Percentiles rank a stretch among this genome's conserved stretches.
Conservation (phyloP, 768 basidiomycete species). For the Ramaria rubella region DNA sequence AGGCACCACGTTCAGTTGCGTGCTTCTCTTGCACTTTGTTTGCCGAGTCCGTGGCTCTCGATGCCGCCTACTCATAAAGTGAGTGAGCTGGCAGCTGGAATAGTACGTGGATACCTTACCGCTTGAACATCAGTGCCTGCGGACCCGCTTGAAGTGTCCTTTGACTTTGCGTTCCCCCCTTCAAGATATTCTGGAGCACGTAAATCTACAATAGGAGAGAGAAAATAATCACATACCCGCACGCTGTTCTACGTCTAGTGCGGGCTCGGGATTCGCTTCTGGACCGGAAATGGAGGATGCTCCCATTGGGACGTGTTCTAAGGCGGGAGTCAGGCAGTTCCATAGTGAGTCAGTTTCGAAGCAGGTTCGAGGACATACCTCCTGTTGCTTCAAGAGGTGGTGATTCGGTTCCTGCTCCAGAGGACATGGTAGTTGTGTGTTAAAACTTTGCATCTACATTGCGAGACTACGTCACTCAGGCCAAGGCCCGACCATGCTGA, state of each 20-base stretch:
- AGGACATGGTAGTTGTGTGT: background rate
- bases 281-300: background rate
- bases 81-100: background rate
- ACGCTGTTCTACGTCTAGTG: background rate
- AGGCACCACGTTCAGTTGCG: background rate
- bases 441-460: background rate
- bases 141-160: background rate
- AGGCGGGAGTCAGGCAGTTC: background rate
- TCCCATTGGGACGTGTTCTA: background rate
- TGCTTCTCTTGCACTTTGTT: background rate
- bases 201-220: background rate
- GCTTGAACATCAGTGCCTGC: background rate
- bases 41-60: background rate
- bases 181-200: background rate
- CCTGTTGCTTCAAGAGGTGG: constrained; percentile 47
- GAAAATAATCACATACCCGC: background rate
- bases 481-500: too few relatives aligned
- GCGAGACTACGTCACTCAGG: background rate
- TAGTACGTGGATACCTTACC: background rate
- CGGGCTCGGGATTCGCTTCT: background rate
- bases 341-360: background rate
- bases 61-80: background rate
- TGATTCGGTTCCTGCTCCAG: constrained; percentile 43
- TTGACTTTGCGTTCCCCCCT: background rate
- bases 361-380: constrained; percentile 7